Base-by-base conservation (phyloP, 2,329 filamentous ascomycete species). In the Cladosporium phlei region DNA sequence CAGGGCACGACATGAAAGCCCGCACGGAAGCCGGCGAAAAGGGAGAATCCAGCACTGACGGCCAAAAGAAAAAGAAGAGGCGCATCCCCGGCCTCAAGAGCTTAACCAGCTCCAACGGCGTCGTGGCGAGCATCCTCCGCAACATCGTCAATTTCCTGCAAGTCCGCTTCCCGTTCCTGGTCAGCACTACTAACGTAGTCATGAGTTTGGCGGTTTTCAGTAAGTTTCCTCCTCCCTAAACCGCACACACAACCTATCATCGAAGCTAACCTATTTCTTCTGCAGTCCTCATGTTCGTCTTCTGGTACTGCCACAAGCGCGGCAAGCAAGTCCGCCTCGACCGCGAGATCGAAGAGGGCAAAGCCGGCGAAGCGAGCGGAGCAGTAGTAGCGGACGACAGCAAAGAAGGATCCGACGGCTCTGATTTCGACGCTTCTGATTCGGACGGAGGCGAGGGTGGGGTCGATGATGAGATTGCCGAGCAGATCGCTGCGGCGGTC, bases 251-350 rank as follows among this genome's bases (percentile, higher is more conserved):
- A 20, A 20, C 9, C 7, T 6, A 25, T 25, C 24, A 47, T 27
- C 4, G 16, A 33, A 38, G 24, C 60, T 67, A 53, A 66, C 49
- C 19, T 27, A n/a, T n/a, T n/a, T n/a, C n/a, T 34, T 24, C 10
- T 10, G 9, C 47, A 86, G 87, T 97, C 46, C 76, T 97, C 12
- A 78, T 98, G 47, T 93, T 95, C 63, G 88, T 95, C 34, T 83
- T 97, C 59, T 98, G 91, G 90, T 98, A 97, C 70, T 97, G 90
- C 70, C 85, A 97, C 69, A 97, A 97, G 72, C 86, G 93, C 45
- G 93, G 93, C 29, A 82, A 82, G 34, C 91, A 98, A 70, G 83
- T 82, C 5, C 80, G 93, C 40, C 78, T 97, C 10, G 83, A 58
- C 2, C 53, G 54, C 14, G 55, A 56, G 39, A 38, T 6, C 14